Evolutionary conservation across 129 eudicot genomes (phyloP), one percentile per base, ranked within the genome.

Genomic region (Flaveria ramosissima): DNA sequence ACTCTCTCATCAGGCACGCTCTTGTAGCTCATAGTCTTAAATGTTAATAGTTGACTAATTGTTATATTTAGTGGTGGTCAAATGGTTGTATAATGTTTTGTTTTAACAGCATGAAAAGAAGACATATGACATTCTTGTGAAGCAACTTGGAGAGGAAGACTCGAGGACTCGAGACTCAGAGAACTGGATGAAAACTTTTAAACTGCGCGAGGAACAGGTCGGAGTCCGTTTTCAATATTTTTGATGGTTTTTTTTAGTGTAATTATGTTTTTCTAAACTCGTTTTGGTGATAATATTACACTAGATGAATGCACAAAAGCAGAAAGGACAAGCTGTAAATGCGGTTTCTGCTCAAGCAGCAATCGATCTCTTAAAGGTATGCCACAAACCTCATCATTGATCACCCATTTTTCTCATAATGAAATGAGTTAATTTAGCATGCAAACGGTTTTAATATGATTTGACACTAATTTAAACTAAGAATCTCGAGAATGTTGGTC

Each of bases 61-160:
- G 8, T 23, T 59, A 9, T 57, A 23, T 10, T 56, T 19, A 20
- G 15, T 56, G 27, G 27, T 36, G 7, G 36, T 21, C 36, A 23
- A 57, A 6, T 47, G 15, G 57, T 9, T 23, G 76, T 2, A 21
- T 2, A 13, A 27, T 30, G 21, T 30, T 30, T 42, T 55, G 55
- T 14, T 26, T 75, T n/a, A 75, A 73, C 96, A 91, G 96, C 97
- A 94, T 83, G 98, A 94, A 68, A 94, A 89, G 84, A 94, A 88
- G 83, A 91, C 98, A 11, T 89, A 94, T 67, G 97, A 94, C 68
- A 91, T 94, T 68, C 96, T 94, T 68, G 93, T 91, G 36, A 91
- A 94, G 85, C 98, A 91, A 84, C 96, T 94, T 21, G 98, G 97
- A 64, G 96, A 89, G 84, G 97, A 94, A 52, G 98, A 94, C 83